Evolutionary conservation across 202 grass and related monocot genomes (phyloP).

Genomic region (Setaria viridis): DNA sequence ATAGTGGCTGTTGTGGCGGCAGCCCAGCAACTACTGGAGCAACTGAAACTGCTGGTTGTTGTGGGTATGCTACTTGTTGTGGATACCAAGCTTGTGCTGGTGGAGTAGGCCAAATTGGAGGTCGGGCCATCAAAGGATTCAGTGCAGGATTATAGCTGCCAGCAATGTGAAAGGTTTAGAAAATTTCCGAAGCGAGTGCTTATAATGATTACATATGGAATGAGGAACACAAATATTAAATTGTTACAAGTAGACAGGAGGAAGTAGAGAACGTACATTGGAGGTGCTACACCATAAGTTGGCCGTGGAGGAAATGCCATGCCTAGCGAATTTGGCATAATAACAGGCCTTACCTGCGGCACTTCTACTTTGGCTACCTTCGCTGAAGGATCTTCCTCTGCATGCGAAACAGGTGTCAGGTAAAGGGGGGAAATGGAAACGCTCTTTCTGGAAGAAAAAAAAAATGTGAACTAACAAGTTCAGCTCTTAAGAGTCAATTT

Average conservation of each 20-base stretch:
- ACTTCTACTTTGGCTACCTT: constrained; percentile 88
- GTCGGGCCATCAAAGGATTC: constrained; percentile 64
- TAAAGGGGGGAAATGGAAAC: constrained; percentile 11
- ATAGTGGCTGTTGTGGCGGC: constrained; percentile 75
- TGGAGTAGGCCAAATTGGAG: constrained; percentile 66
- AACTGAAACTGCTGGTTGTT: constrained; percentile 60
- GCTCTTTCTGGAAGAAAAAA: background rate
- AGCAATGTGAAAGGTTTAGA: constrained; percentile 37
- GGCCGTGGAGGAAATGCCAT: constrained; percentile 67
- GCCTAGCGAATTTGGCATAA: constrained; percentile 65
- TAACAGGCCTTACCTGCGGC: constrained; percentile 53
- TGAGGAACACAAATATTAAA: background rate
- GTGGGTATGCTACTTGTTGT: constrained; percentile 66
- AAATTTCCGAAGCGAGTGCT: background rate
- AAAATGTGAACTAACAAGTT: constrained; percentile 1
- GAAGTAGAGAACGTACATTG: constrained; percentile 65
- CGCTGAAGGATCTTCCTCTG: constrained; percentile 83
- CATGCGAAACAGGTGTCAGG: constrained; percentile 26
- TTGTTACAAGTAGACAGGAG: constrained; percentile 11
- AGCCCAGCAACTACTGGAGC: constrained; percentile 50
- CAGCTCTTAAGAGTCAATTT: constrained; percentile 25
- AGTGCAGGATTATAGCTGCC: constrained; percentile 87
- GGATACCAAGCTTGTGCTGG: constrained; percentile 74
- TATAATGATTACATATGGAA: background rate
- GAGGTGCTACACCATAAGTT: constrained; percentile 66